Base-by-base conservation (phyloP, 2,329 filamentous ascomycete genomes). In the Pseudogymnoascus sp. region DNA sequence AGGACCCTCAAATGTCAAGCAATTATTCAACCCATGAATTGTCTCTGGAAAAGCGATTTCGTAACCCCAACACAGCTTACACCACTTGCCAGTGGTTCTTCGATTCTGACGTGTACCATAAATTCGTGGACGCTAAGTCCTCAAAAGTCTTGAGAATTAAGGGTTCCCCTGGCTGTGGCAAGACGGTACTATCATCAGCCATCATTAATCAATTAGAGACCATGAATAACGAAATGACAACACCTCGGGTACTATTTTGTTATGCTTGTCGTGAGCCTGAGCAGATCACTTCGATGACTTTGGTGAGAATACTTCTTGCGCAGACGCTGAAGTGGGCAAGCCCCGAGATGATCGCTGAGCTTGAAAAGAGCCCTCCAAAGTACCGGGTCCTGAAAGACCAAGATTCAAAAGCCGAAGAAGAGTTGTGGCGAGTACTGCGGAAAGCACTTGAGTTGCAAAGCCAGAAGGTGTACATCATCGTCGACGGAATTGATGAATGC, bases 401-500 rank as follows among this genome's bases (percentile, higher is more conserved):
- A 8, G 60, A 62, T 62, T 38, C 5, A 19, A 23, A 35, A 28
- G 28, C 28, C 12, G 60, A 62, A 19, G 33, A 62, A 33, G 41
- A 58, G 19, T 35, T 62, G 7, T 62, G 42, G 45, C 23, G 35
- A 7, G 28, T 62, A 16, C 33, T 62, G 22, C 16, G 23, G 8
- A 35, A n/a, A 22, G n/a, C 41, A 12, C 8, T 62, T 14, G 28
- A 30, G 22, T 55, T 58, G 16, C 23, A 23, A 16, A 36, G 23
- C 12, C n/a, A 62, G 36, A 62, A 60, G 33, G 35, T 62, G 8
- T 62, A 60, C 41, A 60, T 62, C 12, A 30, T 62, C 16, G 38
- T 62, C 16, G 61, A 62, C 39, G 61, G 61, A 6, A 38, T 62
- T 30, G 61, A 60, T 16, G 52, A 60, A 23, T 62, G 45, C 38